These are phyloP conservation scores for Purshia tridentata DNA, from an alignment of 306 rosid genomes.

Conservation along the genomic window DNA sequence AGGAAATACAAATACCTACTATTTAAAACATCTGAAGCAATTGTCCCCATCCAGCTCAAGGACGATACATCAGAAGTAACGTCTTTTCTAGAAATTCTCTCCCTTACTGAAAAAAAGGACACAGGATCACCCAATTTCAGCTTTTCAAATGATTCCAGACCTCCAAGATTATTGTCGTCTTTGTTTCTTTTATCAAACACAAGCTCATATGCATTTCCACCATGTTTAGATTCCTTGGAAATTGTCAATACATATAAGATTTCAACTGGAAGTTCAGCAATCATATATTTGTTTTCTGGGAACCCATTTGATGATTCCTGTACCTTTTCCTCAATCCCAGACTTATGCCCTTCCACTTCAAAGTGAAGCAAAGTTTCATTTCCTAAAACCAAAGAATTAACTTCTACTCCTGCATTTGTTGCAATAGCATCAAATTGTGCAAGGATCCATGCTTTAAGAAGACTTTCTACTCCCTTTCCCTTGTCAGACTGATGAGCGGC, in stretches of 20 bases:
- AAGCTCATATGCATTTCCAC: conserved; percentile 58
- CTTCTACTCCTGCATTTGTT: conserved; percentile 55
- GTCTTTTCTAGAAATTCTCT: conserved; percentile 41
- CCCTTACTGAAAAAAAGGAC: conserved; percentile 51
- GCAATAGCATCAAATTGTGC: conserved; percentile 69
- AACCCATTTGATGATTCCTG: conserved; percentile 38
- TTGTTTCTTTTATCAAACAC: conserved; percentile 47
- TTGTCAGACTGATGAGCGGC: conserved; percentile 40
- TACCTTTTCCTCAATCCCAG: conserved; percentile 42
- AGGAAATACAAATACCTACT: conserved; percentile 55
- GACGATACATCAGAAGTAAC: conserved; percentile 57
- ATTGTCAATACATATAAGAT: conserved; percentile 54
- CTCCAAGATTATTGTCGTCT: conserved; percentile 30
- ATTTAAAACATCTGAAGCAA: conserved; percentile 64
- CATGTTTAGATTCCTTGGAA: conserved; percentile 46
- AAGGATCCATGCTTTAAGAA: conserved; percentile 63
- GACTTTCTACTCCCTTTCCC: conserved; percentile 54
- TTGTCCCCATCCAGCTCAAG: conserved; percentile 71
- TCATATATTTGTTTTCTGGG: conserved; percentile 41
- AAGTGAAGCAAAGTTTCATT: conserved; percentile 71
- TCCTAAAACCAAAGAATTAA: conserved; percentile 58
- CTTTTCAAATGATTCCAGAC: conserved; percentile 46
- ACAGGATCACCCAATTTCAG: conserved; percentile 60
- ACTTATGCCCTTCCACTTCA: conserved; percentile 46
- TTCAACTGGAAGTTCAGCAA: conserved; percentile 33